Base-by-base conservation (phyloP, 2,329 filamentous ascomycete genomes). In the Domatiomyces catenatus region DNA sequence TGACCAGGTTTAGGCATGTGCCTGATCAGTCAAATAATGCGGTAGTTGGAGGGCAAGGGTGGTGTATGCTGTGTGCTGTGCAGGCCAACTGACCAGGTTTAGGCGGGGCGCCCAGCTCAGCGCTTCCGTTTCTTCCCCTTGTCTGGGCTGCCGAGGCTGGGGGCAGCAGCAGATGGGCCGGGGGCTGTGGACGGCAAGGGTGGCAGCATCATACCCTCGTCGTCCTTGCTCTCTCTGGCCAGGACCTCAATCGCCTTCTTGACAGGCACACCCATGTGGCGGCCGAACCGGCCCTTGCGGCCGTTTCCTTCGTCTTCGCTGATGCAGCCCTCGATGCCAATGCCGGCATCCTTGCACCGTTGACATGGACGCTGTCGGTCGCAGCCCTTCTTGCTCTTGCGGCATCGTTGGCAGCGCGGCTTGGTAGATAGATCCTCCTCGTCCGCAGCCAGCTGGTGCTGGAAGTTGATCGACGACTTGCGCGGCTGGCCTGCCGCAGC, bases 301-400 rank as follows among this genome's bases (percentile, higher is more conserved):
- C 90, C 92, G 66, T 96, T 96, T 57, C 88, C 88, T 69, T 98
- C 92, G 61, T 98, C 92, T 68, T 98, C 92, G 67, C 89, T 95
- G 67, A 98, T 80, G 67, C 92, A 98, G 57, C 90, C 86, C 59
- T 96, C 92, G 53, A 87, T 81, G 51, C 85, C 84, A 60, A 98
- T 86, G 18, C 92, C 92, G 44, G 92, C 92, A 69, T 98, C 92
- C 66, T 88, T 87, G 79, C 92, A 98, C 56, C 92, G 81, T 50
- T 88, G 86, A 63, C 92, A 98, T 24, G 92, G 92, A 42, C 92
- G 83, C 69, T 96, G 92, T 52, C 92, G 83, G 71, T 98, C 92
- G 65, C 92, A 98, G 10, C 92, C 92, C 71, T 98, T 98, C 76
- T 98, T 98, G 71, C 90, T 96, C 79, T 98, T 98, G 62, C 92